Conservation (phyloP, 495 filamentous ascomycete genomes). For the Penicillium silybi region DNA sequence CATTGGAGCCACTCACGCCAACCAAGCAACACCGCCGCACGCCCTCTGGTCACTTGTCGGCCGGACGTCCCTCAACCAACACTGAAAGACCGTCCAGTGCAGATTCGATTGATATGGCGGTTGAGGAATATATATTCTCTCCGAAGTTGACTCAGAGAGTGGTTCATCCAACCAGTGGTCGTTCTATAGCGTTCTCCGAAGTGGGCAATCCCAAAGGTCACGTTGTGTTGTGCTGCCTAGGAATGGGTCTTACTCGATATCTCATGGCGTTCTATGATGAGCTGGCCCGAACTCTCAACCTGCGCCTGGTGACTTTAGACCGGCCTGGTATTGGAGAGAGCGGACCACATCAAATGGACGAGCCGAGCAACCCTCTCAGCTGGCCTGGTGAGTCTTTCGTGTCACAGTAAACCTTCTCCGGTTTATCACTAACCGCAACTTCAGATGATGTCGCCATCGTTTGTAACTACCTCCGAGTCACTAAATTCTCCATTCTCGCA, state of each 20-base stretch:
- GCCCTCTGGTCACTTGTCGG: slow-evolving; percentile 32
- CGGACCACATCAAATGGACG: slow-evolving; percentile 68
- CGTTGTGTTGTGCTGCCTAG: slow-evolving; percentile 93
- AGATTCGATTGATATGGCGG: slow-evolving; percentile 85
- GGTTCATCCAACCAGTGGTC: slow-evolving; percentile 75
- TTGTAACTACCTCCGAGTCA: slow-evolving; percentile 87
- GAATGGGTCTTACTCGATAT: slow-evolving; percentile 95
- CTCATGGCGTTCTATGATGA: slow-evolving; percentile 98
- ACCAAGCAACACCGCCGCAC: slow-evolving; percentile 39
- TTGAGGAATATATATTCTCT: slow-evolving; percentile 78
- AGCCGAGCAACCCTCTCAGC: slow-evolving; percentile 77
- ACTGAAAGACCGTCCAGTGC: slow-evolving; percentile 64
- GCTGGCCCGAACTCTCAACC: slow-evolving; percentile 79
- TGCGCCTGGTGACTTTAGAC: slow-evolving; percentile 91
- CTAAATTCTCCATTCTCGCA: slow-evolving; percentile 95
- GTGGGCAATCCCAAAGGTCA: slow-evolving; percentile 90
- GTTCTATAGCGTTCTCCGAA: slow-evolving; percentile 92
- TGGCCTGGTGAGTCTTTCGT: slow-evolving; percentile 78
- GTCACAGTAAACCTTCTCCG: neutral
- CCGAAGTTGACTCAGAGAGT: slow-evolving; percentile 85
- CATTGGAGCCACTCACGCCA: slow-evolving; percentile 36
- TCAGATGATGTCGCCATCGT: slow-evolving; percentile 92
- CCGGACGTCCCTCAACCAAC: slow-evolving; percentile 25
- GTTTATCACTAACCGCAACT: slow-evolving; percentile 9
- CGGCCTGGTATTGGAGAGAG: slow-evolving; percentile 93